These are phyloP conservation scores for Rhizopogon vulgaris DNA, from an alignment of 768 basidiomycete genomes.

Conservation along the genomic window DNA sequence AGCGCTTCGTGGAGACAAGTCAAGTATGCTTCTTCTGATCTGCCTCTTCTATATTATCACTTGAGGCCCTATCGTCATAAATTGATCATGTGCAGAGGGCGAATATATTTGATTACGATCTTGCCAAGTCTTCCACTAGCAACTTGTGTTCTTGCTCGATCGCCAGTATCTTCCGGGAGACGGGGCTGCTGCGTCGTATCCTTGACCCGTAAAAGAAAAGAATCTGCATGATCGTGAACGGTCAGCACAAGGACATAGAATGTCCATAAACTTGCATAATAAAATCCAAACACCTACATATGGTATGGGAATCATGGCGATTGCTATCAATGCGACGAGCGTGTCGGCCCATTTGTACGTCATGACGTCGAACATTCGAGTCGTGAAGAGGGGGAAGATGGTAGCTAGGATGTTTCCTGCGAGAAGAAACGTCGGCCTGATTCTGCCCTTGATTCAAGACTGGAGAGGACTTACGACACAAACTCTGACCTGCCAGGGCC, in stretches of 20 bases:
- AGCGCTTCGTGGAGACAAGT: too few relatives aligned
- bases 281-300: slow-evolving; percentile 32
- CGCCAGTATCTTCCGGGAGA: slow-evolving; percentile 12
- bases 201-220: slow-evolving; percentile 25
- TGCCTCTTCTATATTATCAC: too few relatives aligned
- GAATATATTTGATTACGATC: not conserved
- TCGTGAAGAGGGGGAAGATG: slow-evolving; percentile 58
- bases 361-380: slow-evolving; percentile 50
- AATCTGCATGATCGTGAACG: slow-evolving; percentile 9
- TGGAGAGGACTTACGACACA: slow-evolving; percentile 37
- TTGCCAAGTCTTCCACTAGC: not conserved
- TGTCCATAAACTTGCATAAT: too few relatives aligned
- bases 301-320: slow-evolving; percentile 53
- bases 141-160: slow-evolving; percentile 4
- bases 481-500: slow-evolving; percentile 21
- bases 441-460: not conserved
- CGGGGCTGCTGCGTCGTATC: slow-evolving; percentile 26
- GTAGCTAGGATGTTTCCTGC: slow-evolving; percentile 45
- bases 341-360: slow-evolving; percentile 58
- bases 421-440: not conserved
- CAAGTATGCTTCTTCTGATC: too few relatives aligned
- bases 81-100: not conserved
- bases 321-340: slow-evolving; percentile 47
- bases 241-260: not conserved
- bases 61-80: not conserved